Conservation (phyloP, 352 stramenopile species). For the Phytopythium ostracodes region DNA sequence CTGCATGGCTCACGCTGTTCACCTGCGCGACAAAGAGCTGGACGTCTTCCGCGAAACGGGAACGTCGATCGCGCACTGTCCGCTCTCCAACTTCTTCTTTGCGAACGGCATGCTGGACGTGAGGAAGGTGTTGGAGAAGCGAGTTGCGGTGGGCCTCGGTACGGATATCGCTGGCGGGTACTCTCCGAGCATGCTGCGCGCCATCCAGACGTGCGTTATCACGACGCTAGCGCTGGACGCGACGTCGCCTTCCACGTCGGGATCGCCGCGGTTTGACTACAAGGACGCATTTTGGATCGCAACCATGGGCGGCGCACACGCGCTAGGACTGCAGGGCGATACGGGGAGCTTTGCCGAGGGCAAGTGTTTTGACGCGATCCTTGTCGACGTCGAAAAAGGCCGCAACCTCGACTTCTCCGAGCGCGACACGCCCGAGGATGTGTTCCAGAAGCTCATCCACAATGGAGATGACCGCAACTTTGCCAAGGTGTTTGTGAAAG, state of each 20-base stretch:
- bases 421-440: conserved; percentile 33
- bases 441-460: conserved; percentile 86
- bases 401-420: conserved; percentile 52
- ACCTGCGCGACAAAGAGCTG: conserved; percentile 64
- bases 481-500: conserved; percentile 64
- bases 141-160: conserved; percentile 64
- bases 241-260: neutral
- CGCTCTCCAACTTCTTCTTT: conserved; percentile 91
- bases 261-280: conserved; percentile 40
- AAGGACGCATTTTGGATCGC: conserved; percentile 87
- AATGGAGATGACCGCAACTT: conserved; percentile 87
- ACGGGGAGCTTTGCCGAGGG: conserved; percentile 76
- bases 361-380: conserved; percentile 85
- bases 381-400: conserved; percentile 49
- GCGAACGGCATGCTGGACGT: conserved; percentile 64
- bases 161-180: conserved; percentile 92
- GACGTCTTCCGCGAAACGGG: conserved; percentile 40
- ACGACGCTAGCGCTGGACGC: conserved; percentile 50
- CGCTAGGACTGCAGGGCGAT: conserved; percentile 59
- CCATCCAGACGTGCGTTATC: conserved; percentile 78
- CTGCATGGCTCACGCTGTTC: conserved; percentile 88
- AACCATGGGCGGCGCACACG: conserved; percentile 79
- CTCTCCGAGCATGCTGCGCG: conserved; percentile 85
- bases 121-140: conserved; percentile 40
- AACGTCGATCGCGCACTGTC: conserved; percentile 84